Evolutionary conservation across 1,284 basidiomycete species (phyloP).

Genomic region (Ganoderma resinaceum): DNA sequence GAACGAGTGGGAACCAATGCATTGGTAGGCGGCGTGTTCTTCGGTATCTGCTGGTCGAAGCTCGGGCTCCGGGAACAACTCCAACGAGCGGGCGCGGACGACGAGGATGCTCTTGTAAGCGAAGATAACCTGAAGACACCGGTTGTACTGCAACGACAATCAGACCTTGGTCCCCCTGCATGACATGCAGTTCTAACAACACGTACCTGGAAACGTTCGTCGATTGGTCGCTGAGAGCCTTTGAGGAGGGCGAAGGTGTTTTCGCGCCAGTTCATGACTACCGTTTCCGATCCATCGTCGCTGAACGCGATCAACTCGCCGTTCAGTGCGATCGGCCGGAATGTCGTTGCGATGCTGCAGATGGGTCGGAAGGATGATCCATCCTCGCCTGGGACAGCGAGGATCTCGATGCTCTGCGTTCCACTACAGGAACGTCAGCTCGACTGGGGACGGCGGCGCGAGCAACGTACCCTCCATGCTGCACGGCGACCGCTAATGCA

Average conservation of each 20-base stretch:
- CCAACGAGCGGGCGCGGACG: constrained; percentile 61
- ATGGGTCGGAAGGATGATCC: constrained; percentile 21
- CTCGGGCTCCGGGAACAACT: constrained; percentile 56
- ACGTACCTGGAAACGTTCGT: constrained; percentile 47
- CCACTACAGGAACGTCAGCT: constrained; percentile 17
- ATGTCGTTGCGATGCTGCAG: constrained; percentile 43
- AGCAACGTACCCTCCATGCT: constrained; percentile 32
- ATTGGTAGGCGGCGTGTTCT: constrained; percentile 36
- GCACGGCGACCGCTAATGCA: constrained; percentile 55
- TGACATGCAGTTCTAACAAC: not conserved
- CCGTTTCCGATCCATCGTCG: constrained; percentile 56
- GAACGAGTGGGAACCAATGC: constrained; percentile 56
- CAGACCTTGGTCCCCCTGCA: not conserved
- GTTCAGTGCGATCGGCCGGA: constrained; percentile 52
- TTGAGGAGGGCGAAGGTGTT: constrained; percentile 53
- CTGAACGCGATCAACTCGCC: constrained; percentile 60
- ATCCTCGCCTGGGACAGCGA: constrained; percentile 19
- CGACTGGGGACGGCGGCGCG: not conserved
- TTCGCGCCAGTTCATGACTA: constrained; percentile 59
- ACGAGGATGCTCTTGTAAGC: constrained; percentile 56
- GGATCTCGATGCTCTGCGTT: constrained; percentile 33
- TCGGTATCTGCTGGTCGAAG: constrained; percentile 34
- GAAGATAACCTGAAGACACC: constrained; percentile 59
- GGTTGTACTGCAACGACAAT: constrained; percentile 44
- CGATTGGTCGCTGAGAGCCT: constrained; percentile 42